A percentile compares a stretch with the other conserved stretches of the same genome.
Evolutionary conservation across 108 stramenopile genomes (phyloP).

Genomic region (Parmales sp.): DNA sequence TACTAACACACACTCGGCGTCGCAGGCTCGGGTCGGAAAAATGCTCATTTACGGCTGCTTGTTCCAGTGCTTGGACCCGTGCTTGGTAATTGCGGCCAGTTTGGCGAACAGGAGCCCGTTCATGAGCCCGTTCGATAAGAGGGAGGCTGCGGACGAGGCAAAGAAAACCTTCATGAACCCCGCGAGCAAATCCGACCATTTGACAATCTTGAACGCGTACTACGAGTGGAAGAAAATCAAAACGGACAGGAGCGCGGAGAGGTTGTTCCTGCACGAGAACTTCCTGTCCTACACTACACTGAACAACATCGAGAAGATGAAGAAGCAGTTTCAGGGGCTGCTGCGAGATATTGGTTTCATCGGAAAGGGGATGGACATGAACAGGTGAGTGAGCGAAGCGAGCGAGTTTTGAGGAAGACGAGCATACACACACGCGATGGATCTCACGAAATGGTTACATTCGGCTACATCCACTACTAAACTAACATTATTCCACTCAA

Average conservation of each 20-base stretch:
- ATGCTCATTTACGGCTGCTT: constrained; percentile 65
- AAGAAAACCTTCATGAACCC: constrained; percentile 48
- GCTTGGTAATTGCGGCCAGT: constrained; percentile 69
- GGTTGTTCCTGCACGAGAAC: constrained; percentile 28
- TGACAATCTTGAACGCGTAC: constrained; percentile 76
- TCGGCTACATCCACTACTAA: too few species aligned
- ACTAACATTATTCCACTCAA: too few species aligned
- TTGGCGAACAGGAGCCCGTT: constrained; percentile 72
- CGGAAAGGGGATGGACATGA: constrained; percentile 15
- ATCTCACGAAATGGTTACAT: too few species aligned
- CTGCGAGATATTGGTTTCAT: constrained; percentile 70
- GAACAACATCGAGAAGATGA: constrained; percentile 56
- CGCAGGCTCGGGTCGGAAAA: constrained; percentile 82
- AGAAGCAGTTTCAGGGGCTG: constrained; percentile 61
- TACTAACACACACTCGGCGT: too few species aligned
- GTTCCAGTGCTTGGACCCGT: constrained; percentile 71
- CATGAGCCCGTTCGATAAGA: constrained; percentile 46
- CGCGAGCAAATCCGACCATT: constrained; percentile 59
- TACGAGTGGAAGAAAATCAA: constrained; percentile 41
- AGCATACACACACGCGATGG: too few species aligned
- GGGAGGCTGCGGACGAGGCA: constrained; percentile 55
- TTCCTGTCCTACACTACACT: constrained; percentile 59
- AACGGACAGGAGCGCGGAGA: constrained; percentile 9
- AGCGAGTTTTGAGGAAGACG: too few species aligned
- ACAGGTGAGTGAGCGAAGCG: constrained; percentile 7